Percentiles rank a stretch among this genome's conserved stretches.
Conservation (phyloP, 768 basidiomycete genomes). For the Exidia glandulosa region DNA sequence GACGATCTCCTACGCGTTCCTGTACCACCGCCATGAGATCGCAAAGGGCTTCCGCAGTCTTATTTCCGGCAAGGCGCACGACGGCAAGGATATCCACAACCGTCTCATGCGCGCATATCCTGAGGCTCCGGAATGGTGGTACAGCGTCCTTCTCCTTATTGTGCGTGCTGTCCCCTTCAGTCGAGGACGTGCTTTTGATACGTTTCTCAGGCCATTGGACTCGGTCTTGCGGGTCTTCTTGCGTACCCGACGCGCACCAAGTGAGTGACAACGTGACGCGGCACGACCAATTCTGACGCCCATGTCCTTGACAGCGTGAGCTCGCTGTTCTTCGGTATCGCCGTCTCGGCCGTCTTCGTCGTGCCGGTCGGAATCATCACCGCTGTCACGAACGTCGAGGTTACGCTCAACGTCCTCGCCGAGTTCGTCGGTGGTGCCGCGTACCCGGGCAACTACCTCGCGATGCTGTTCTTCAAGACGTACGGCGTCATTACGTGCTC, state of each 20-base stretch:
- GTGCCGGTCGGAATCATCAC: slow-evolving; percentile 12
- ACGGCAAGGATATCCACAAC: slow-evolving; percentile 15
- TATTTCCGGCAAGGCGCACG: slow-evolving; percentile 15
- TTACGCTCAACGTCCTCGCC: slow-evolving; percentile 19
- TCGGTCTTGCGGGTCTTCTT: slow-evolving; percentile 13
- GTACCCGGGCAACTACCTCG: slow-evolving; percentile 18
- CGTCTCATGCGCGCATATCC: slow-evolving; percentile 10
- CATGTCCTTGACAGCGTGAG: slow-evolving; percentile 12
- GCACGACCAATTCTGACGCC: slow-evolving; percentile 6
- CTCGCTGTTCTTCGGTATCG: slow-evolving; percentile 11
- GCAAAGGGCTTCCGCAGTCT: slow-evolving; percentile 2
- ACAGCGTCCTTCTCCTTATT: slow-evolving; percentile 10
- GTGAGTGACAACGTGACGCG: background rate
- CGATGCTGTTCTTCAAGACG: slow-evolving; percentile 16
- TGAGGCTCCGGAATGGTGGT: slow-evolving; percentile 18
- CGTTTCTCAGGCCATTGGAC: slow-evolving; percentile 9
- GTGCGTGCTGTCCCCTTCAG: no score
- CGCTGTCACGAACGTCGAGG: slow-evolving; percentile 16
- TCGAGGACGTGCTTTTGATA: no score
- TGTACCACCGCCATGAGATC: slow-evolving; percentile 18
- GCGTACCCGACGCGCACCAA: slow-evolving; percentile 15
- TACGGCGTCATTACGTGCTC: slow-evolving; percentile 18
- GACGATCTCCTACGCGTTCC: slow-evolving; percentile 25
- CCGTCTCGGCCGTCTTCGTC: background rate
- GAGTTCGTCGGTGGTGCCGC: slow-evolving; percentile 22